phyloP scores from a whole-genome alignment of 352 stramenopile genomes.

The Aphanomyces euteiches region DNA sequence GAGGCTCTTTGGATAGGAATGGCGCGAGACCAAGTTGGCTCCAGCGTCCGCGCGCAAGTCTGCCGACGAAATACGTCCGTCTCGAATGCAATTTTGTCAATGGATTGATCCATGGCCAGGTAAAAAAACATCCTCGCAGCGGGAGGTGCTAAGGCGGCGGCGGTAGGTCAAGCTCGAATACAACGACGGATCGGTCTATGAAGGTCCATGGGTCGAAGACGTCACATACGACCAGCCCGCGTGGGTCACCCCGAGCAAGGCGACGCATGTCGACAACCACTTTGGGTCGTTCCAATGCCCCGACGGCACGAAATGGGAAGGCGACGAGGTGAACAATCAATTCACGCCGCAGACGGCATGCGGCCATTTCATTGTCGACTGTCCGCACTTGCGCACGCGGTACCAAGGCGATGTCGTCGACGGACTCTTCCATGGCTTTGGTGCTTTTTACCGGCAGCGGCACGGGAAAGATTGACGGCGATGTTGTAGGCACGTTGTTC shows the following conservation, averaged over 20 bases:
- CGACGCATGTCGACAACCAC: conserved; percentile 39
- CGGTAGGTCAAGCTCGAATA: conserved; percentile 51
- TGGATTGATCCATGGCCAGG: conserved; percentile 55
- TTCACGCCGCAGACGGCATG: conserved; percentile 71
- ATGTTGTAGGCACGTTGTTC: conserved; percentile 41
- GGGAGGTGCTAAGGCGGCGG: too few species aligned
- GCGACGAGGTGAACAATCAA: conserved; percentile 75
- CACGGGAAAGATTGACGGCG: not conserved
- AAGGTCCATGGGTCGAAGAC: conserved; percentile 77
- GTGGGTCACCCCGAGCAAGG: conserved; percentile 55
- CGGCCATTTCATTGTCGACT: conserved; percentile 56
- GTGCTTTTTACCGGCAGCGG: not conserved
- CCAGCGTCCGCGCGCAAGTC: not conserved
- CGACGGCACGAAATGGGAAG: conserved; percentile 71
- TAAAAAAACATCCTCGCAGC: conserved; percentile 31
- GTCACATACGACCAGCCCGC: conserved; percentile 44
- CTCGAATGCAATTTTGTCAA: conserved; percentile 72
- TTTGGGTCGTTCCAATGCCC: conserved; percentile 71
- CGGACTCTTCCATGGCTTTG: conserved; percentile 71
- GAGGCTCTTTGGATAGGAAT: not conserved
- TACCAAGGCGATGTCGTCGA: conserved; percentile 54
- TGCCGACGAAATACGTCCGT: conserved; percentile 44
- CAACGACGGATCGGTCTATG: conserved; percentile 74
- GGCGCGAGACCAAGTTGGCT: not conserved
- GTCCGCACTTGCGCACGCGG: conserved; percentile 39